Conservation (phyloP, 192 early-diverging fungal species). For the Coemansia sp. region DNA sequence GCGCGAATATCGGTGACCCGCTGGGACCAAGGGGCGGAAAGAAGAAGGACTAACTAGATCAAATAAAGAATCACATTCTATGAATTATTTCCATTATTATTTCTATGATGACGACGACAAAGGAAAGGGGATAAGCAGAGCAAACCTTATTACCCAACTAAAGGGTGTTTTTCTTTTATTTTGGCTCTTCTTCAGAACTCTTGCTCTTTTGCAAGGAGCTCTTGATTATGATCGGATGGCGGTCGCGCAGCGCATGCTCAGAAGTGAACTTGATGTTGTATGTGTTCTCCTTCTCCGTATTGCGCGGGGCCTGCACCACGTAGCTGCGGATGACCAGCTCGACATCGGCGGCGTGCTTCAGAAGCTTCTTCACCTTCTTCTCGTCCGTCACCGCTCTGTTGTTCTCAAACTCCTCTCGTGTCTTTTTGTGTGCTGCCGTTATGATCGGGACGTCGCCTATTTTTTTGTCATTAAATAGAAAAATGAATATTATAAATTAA, state of each 20-base stretch:
- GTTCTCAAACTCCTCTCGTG: conserved; percentile 42
- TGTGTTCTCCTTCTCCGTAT: conserved; percentile 28
- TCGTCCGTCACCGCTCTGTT: conserved; percentile 25
- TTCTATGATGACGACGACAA: no score
- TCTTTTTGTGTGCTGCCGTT: conserved; percentile 35
- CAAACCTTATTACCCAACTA: no score
- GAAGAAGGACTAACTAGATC: conserved; percentile 2
- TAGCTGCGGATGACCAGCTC: conserved; percentile 46
- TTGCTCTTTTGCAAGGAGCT: conserved; percentile 33
- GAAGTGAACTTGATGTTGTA: conserved; percentile 41
- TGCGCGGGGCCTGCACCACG: conserved; percentile 47
- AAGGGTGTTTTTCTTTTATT: background rate
- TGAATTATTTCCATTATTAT: no score
- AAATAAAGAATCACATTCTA: background rate
- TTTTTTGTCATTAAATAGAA: background rate
- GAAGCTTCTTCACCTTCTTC: conserved; percentile 39
- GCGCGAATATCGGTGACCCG: conserved; percentile 69
- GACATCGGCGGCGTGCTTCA: conserved; percentile 45
- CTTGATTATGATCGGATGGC: conserved; percentile 46
- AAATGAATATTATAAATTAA: background rate
- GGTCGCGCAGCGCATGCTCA: conserved; percentile 47
- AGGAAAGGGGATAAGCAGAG: background rate
- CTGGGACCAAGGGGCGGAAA: conserved; percentile 35
- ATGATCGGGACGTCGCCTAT: conserved; percentile 21
- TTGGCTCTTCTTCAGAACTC: background rate